Base-by-base conservation (phyloP, 306 rosid species). In the Sicyos baderoa region DNA sequence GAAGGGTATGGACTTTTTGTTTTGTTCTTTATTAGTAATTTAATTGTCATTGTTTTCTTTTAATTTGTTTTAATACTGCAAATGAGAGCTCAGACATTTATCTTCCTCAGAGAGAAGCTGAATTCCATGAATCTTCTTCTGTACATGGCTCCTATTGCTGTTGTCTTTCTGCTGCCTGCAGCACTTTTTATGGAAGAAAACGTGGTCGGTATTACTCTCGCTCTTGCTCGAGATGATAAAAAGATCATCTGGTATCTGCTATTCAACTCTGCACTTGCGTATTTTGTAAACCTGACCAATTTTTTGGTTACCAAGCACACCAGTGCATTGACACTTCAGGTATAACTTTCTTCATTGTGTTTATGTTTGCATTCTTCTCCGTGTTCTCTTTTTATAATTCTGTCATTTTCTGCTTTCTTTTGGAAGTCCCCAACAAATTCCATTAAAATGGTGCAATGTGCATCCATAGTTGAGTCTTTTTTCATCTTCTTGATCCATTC, bases 291-390 rank as follows among this genome's bases (percentile, higher is more conserved):
- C 72, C 80, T 94, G 82, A 94, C 99, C 90, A 94, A 94, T 72
- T 94, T 94, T 64, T 80, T 94, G 95, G 99, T 94, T 86, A 94
- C 99, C 6, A 94, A 94, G 74, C 97, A 94, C 70, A 94, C 99
- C 72, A 94, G 99, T 73, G 97, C 99, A 71, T 87, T 94, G 79
- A 94, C 99, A 51, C 99, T 94, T 66, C 99, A 94, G 99, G 99
- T 90, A 82, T 77, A 76, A 40, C 58, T 74, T 77, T 79, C 65
- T 76, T 73, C 14, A 37, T 48, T 48, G n/a, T 55, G 53, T 15
- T 21, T 8, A 40, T 71, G 65, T 55, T 40, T 13, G 19, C 27
- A n/a, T 70, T 44, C 73, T 32, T 70, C 63, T 25, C 57, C 75
- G 9, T 35, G 14, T 57, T 25, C 64, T 57, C 18, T 25, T 57